phyloP scores from a whole-genome alignment of 2,329 filamentous ascomycete species.

The Helotiales sp. region DNA sequence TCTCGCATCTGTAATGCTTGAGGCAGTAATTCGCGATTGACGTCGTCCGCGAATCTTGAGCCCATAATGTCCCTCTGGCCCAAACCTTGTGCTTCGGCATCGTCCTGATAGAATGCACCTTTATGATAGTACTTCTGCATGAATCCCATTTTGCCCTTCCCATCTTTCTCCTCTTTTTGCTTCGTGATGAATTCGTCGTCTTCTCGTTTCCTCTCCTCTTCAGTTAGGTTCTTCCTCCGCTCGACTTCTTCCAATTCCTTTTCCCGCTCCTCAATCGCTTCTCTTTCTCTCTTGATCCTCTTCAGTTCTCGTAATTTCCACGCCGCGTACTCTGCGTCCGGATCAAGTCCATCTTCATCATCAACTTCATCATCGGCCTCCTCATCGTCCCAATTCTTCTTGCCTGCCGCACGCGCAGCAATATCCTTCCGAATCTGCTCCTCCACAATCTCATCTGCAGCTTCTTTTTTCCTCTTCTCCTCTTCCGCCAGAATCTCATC shows the following conservation, averaged over 20 bases:
- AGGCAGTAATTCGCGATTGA: slow-evolving; percentile 83
- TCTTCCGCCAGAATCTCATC: slow-evolving; percentile 56
- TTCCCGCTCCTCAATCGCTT: slow-evolving; percentile 83
- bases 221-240: slow-evolving; percentile 81
- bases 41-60: slow-evolving; percentile 79
- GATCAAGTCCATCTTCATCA: slow-evolving; percentile 85
- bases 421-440: slow-evolving; percentile 85
- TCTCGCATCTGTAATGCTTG: slow-evolving; percentile 92
- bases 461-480: slow-evolving; percentile 68
- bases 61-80: slow-evolving; percentile 87
- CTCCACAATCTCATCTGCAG: slow-evolving; percentile 80
- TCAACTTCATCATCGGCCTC: slow-evolving; percentile 77
- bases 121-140: slow-evolving; percentile 98
- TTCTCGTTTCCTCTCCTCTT: slow-evolving; percentile 84
- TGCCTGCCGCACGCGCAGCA: slow-evolving; percentile 73
- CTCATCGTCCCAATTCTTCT: slow-evolving; percentile 85
- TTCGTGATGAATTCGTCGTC: slow-evolving; percentile 77
- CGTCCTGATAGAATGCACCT: slow-evolving; percentile 92
- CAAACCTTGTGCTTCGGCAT: slow-evolving; percentile 75
- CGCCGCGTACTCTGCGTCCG: slow-evolving; percentile 84
- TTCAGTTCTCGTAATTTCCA: slow-evolving; percentile 94
- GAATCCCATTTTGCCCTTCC: slow-evolving; percentile 80
- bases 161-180: slow-evolving; percentile 61
- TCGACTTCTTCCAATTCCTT: slow-evolving; percentile 88
- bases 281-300: slow-evolving; percentile 84